Evolutionary conservation across 1,284 basidiomycete species (phyloP).

Genomic region (Rhodotorula sp.): DNA sequence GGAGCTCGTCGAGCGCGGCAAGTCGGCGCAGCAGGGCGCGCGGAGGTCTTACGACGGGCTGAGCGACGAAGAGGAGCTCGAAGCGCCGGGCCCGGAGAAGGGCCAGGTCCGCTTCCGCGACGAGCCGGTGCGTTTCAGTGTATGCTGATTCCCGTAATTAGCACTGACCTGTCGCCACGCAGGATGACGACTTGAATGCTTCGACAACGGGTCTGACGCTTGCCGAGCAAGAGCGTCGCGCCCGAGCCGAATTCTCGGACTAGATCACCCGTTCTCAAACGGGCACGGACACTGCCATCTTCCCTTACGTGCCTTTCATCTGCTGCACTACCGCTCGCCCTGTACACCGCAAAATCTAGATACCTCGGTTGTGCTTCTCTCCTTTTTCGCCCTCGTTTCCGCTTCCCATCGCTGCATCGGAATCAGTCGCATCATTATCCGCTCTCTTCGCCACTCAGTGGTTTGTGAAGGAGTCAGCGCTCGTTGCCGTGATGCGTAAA

Average conservation of each 20-base stretch:
- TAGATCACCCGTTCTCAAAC: neutral
- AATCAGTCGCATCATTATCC: no score
- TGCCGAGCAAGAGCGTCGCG: constrained; percentile 18
- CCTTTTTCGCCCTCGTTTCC: no score
- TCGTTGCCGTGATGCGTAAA: no score
- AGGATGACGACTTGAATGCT: constrained; percentile 28
- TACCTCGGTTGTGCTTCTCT: no score
- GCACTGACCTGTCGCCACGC: constrained; percentile 10
- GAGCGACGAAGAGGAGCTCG: constrained; percentile 1
- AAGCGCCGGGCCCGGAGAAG: neutral
- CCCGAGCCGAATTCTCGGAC: constrained; percentile 29
- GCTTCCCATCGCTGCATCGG: no score
- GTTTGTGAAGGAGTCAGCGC: no score
- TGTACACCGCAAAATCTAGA: no score
- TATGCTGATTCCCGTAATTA: neutral
- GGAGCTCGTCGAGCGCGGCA: neutral
- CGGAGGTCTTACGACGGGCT: neutral
- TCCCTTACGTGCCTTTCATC: no score
- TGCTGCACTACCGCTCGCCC: no score
- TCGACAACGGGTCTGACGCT: neutral
- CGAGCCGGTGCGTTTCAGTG: constrained; percentile 4
- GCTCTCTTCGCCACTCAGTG: no score
- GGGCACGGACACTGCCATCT: no score
- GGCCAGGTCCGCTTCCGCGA: constrained; percentile 8
- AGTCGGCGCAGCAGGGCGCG: neutral